These are phyloP conservation scores for Boletus tomentosulus DNA, from an alignment of 768 basidiomycete species.

Conservation along the genomic window DNA sequence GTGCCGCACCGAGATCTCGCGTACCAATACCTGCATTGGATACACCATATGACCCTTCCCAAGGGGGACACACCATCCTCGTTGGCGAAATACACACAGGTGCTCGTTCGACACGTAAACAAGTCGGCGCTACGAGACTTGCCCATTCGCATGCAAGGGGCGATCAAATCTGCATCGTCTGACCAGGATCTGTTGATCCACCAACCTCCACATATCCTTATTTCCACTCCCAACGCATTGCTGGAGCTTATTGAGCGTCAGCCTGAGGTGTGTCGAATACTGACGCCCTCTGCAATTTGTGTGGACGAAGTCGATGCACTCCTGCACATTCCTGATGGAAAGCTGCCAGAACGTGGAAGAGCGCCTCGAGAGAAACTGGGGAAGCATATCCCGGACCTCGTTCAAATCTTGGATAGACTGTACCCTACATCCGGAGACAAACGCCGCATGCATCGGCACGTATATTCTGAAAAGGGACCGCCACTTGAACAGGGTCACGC, in stretches of 20 bases:
- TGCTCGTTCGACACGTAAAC: slow-evolving; percentile 54
- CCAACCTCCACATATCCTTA: slow-evolving; percentile 60
- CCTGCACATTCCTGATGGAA: slow-evolving; percentile 44
- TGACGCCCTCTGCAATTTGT: slow-evolving; percentile 51
- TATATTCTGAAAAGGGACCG: slow-evolving; percentile 1
- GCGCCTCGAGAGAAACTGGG: slow-evolving; percentile 37
- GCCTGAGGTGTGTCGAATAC: slow-evolving; percentile 41
- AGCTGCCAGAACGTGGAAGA: slow-evolving; percentile 37
- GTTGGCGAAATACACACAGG: slow-evolving; percentile 49
- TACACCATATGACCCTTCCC: slow-evolving; percentile 43
- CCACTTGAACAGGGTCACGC: slow-evolving; percentile 6
- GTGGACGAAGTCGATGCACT: slow-evolving; percentile 79
- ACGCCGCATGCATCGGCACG: neutral
- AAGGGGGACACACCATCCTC: slow-evolving; percentile 30
- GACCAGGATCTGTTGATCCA: slow-evolving; percentile 38
- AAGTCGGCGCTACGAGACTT: slow-evolving; percentile 13
- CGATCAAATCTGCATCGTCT: slow-evolving; percentile 21
- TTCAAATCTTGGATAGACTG: slow-evolving; percentile 55
- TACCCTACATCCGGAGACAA: slow-evolving; percentile 36
- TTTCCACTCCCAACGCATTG: slow-evolving; percentile 68
- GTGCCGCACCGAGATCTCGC: slow-evolving; percentile 75
- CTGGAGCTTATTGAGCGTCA: slow-evolving; percentile 50
- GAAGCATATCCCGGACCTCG: slow-evolving; percentile 56
- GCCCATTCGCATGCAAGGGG: slow-evolving; percentile 25
- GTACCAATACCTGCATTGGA: slow-evolving; percentile 63